Percentiles rank a stretch among this genome's conserved stretches.
These are phyloP conservation scores for Monascus purpureus DNA, from an alignment of 495 filamentous ascomycete species.

Conservation along the genomic window DNA sequence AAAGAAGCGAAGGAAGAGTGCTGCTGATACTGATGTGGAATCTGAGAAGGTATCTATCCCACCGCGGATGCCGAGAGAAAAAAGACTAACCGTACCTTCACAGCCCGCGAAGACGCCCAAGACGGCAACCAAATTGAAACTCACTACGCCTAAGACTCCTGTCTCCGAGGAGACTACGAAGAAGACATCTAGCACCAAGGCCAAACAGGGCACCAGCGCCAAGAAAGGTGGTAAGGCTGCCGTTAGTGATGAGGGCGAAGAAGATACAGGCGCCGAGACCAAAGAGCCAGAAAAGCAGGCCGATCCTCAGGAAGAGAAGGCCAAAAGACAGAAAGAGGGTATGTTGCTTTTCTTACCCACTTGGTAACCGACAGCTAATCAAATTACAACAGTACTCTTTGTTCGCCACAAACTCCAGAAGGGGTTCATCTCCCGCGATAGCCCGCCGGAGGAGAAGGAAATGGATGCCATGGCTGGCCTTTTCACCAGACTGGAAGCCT, in stretches of 20 bases:
- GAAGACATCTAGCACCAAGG: slow-evolving; percentile 43
- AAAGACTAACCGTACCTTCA: slow-evolving; percentile 4
- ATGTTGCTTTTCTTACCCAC: slow-evolving; percentile 11
- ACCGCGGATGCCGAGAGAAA: neutral
- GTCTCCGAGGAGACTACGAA: slow-evolving; percentile 23
- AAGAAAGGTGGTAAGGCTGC: slow-evolving; percentile 27
- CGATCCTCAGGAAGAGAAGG: slow-evolving; percentile 45
- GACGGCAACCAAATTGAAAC: slow-evolving; percentile 41
- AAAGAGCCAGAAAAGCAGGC: slow-evolving; percentile 41
- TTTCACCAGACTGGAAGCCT: slow-evolving; percentile 63
- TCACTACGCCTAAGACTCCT: slow-evolving; percentile 37
- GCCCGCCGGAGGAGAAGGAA: slow-evolving; percentile 72
- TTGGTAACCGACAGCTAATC: slow-evolving; percentile 3
- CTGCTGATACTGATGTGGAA: slow-evolving; percentile 49
- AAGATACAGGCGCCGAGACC: slow-evolving; percentile 25
- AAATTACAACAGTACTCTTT: slow-evolving; percentile 57
- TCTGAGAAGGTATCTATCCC: slow-evolving; percentile 40
- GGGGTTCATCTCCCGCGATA: slow-evolving; percentile 70
- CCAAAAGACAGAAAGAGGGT: slow-evolving; percentile 57
- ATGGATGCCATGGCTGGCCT: slow-evolving; percentile 74
- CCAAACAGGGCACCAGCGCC: slow-evolving; percentile 36
- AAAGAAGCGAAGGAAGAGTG: slow-evolving; percentile 55
- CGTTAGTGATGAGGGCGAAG: slow-evolving; percentile 28
- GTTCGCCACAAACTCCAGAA: slow-evolving; percentile 84
- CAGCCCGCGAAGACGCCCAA: slow-evolving; percentile 46